Percentiles rank a stretch among this genome's conserved stretches.
These are phyloP conservation scores for Straminergon stramineum DNA, from an alignment of 225 moss, liverwort and hornwort species.

Conservation along the genomic window DNA sequence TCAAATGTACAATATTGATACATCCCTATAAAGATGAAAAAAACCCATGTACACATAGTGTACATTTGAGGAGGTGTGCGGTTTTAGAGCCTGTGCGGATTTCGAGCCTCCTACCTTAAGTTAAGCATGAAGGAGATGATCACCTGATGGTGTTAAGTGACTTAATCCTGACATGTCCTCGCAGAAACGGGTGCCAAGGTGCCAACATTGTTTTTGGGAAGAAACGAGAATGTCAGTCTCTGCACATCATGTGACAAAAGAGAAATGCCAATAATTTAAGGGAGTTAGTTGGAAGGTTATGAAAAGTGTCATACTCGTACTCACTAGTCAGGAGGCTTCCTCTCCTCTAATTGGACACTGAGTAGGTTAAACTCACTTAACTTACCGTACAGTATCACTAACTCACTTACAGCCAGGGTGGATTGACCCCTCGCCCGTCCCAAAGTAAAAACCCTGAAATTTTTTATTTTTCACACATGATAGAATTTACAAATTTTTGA, in stretches of 20 bases:
- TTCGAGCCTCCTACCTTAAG: too few species aligned
- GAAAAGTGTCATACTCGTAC: background rate
- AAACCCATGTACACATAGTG: too few species aligned
- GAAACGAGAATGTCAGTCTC: background rate
- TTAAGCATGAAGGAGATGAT: background rate
- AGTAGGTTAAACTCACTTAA: background rate
- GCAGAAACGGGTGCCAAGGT: background rate
- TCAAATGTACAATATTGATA: too few species aligned
- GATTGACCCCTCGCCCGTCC: too few species aligned
- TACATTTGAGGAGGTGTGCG: too few species aligned
- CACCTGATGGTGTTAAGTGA: background rate
- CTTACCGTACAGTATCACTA: background rate
- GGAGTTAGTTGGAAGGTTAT: background rate
- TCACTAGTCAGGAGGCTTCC: background rate
- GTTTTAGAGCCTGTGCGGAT: too few species aligned
- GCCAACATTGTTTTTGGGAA: background rate
- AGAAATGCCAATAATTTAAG: background rate
- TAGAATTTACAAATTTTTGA: too few species aligned
- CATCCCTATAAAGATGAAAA: too few species aligned
- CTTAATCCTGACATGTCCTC: background rate
- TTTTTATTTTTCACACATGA: too few species aligned
- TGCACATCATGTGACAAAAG: background rate
- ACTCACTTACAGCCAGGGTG: too few species aligned
- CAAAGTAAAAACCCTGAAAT: too few species aligned
- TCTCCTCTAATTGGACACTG: background rate